Conservation (phyloP, 129 eudicot genomes). For the Pulicaria dysenterica region DNA sequence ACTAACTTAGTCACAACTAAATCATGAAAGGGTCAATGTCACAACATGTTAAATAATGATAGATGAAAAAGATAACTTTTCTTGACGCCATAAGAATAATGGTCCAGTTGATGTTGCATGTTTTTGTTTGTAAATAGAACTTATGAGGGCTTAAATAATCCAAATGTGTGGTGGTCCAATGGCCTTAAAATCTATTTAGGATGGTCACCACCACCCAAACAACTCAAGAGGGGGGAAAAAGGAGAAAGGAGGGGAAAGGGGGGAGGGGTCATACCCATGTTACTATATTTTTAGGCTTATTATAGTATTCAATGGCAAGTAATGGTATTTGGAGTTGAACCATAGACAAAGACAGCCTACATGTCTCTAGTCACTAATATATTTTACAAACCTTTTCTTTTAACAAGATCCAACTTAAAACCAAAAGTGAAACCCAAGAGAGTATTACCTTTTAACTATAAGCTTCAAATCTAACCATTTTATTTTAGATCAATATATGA, state of each 20-base stretch:
- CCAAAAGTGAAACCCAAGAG: not conserved
- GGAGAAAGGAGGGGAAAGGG: no score
- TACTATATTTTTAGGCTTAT: constrained; percentile 35
- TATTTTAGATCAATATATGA: not conserved
- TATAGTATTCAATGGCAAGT: constrained; percentile 1
- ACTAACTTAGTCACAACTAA: not conserved
- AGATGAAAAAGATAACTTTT: constrained; percentile 22
- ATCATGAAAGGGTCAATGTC: not conserved
- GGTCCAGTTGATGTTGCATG: constrained; percentile 25
- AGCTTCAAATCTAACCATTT: not conserved
- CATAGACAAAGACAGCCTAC: constrained; percentile 36
- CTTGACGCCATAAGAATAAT: constrained; percentile 17
- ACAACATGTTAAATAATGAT: constrained; percentile 5
- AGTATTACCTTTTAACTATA: not conserved
- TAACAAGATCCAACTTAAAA: constrained; percentile 29
- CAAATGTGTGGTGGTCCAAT: constrained; percentile 53
- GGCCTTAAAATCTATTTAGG: constrained; percentile 27
- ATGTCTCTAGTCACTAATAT: constrained; percentile 25
- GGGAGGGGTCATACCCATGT: constrained; percentile 47
- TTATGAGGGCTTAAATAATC: constrained; percentile 31
- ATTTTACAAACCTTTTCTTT: constrained; percentile 16
- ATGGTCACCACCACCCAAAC: constrained; percentile 51
- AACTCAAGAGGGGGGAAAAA: not conserved
- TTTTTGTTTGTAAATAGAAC: constrained; percentile 28
- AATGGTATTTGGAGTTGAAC: constrained; percentile 25